A percentile compares a stretch with the other conserved stretches of the same genome.
phyloP scores from a whole-genome alignment of 2,329 filamentous ascomycete species.

The Cyclaneusma minus region DNA sequence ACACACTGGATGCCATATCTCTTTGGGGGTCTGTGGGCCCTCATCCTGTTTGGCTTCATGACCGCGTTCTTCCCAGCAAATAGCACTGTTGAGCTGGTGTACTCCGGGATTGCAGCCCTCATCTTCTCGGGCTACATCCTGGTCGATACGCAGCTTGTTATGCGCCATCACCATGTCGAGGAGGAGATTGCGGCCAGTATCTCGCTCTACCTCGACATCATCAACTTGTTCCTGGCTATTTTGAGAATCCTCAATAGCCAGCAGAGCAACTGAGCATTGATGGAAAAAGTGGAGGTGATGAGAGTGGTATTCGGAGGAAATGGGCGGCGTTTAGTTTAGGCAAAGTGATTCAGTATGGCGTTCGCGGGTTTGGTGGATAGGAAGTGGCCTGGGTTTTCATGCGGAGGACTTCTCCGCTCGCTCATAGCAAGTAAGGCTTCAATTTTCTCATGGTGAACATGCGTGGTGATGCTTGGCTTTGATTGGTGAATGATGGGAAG shows the following conservation, averaged over 20 bases:
- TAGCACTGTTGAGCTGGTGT: constrained; percentile 71
- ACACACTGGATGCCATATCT: constrained; percentile 94
- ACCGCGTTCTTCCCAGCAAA: constrained; percentile 73
- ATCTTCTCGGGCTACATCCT: constrained; percentile 93
- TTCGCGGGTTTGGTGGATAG: too few species aligned
- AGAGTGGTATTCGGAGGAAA: too few species aligned
- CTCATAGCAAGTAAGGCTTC: too few species aligned
- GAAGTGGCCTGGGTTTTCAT: too few species aligned
- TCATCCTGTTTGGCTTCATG: constrained; percentile 90
- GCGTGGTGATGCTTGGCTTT: too few species aligned
- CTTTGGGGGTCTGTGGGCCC: constrained; percentile 76
- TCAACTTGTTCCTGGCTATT: constrained; percentile 95
- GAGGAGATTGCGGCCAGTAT: constrained; percentile 95
- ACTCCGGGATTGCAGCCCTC: constrained; percentile 66
- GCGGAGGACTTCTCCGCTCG: too few species aligned
- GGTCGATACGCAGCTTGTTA: constrained; percentile 88
- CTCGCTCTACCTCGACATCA: constrained; percentile 86
- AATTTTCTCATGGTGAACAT: too few species aligned
- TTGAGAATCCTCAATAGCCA: constrained; percentile 92
- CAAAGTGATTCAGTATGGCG: too few species aligned
- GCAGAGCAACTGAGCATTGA: constrained; percentile 74
- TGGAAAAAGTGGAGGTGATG: neutral
- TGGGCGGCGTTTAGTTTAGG: too few species aligned
- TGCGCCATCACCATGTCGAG: constrained; percentile 93
- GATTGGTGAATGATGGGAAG: too few species aligned